A percentile compares a stretch with the other conserved stretches of the same genome.
Conservation (phyloP, 805 yeast species). For the Cyberlindnera nakhonratchasimensis region DNA sequence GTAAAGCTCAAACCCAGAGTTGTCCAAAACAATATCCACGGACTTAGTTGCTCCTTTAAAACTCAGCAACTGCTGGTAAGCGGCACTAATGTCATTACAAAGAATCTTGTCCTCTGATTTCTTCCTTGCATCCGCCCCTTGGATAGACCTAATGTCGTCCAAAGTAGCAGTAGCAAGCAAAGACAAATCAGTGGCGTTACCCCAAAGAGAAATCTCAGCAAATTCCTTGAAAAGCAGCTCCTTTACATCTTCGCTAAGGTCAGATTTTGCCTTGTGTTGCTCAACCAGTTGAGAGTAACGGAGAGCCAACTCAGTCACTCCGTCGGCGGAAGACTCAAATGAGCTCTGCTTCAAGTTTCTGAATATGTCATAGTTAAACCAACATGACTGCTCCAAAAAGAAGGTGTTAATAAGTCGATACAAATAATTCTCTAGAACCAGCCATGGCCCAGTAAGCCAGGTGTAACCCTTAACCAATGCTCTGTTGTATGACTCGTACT, state of each 20-base stretch:
- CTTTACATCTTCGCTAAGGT: slow-evolving; percentile 40
- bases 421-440: slow-evolving; percentile 78
- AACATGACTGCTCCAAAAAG: slow-evolving; percentile 37
- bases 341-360: slow-evolving; percentile 66
- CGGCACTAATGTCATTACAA: slow-evolving; percentile 65
- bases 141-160: slow-evolving; percentile 87
- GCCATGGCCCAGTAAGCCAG: slow-evolving; percentile 91
- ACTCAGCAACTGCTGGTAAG: slow-evolving; percentile 51
- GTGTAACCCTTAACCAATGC: slow-evolving; percentile 42
- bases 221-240: slow-evolving; percentile 73
- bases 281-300: slow-evolving; percentile 46
- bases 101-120: slow-evolving; percentile 76
- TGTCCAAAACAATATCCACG: slow-evolving; percentile 83
- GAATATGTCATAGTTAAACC: slow-evolving; percentile 68
- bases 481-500: slow-evolving; percentile 58
- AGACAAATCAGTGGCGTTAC: slow-evolving; percentile 95
- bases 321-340: slow-evolving; percentile 68
- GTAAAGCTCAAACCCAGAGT: slow-evolving; percentile 92
- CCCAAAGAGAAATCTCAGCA: slow-evolving; percentile 90
- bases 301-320: slow-evolving; percentile 77
- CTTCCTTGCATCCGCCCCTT: slow-evolving; percentile 84
- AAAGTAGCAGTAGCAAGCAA: slow-evolving; percentile 82
- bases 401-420: slow-evolving; percentile 60
- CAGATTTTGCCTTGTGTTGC: slow-evolving; percentile 19
- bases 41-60: slow-evolving; percentile 32